A percentile compares a stretch with the other conserved stretches of the same genome.
Evolutionary conservation across 1,284 basidiomycete species (phyloP).

Genomic region (Austroboletus niveus): DNA sequence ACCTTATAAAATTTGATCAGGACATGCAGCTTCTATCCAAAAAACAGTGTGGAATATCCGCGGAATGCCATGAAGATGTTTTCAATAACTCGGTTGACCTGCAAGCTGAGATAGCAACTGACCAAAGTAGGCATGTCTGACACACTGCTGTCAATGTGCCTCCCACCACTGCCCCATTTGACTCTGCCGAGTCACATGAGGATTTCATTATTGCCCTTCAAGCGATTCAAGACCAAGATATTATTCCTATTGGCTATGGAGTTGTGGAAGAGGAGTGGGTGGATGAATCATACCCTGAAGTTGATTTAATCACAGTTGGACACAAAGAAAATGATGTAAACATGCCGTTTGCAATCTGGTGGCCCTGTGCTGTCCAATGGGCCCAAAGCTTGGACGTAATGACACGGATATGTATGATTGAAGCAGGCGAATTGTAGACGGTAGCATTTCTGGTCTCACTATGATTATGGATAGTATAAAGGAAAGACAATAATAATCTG

Average conservation of each 20-base stretch:
- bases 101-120: neutral
- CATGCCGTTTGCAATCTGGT: slow-evolving; percentile 4
- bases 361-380: neutral
- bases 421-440: too few relatives aligned
- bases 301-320: slow-evolving; percentile 3
- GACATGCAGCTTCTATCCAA: slow-evolving; percentile 7
- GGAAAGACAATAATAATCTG: too few relatives aligned
- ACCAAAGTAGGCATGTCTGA: slow-evolving; percentile 1
- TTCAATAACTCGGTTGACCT: too few relatives aligned
- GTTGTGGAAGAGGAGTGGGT: slow-evolving; percentile 3
- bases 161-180: neutral
- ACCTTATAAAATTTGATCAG: neutral
- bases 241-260: slow-evolving; percentile 8
- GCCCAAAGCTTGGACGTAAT: too few relatives aligned
- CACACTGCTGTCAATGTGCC: slow-evolving; percentile 2
- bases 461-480: too few relatives aligned
- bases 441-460: too few relatives aligned
- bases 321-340: neutral
- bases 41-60: neutral
- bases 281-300: slow-evolving; percentile 3
- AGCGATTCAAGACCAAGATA: neutral
- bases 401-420: too few relatives aligned
- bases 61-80: slow-evolving; percentile 6
- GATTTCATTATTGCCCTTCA: slow-evolving; percentile 1
- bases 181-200: neutral